Conservation (phyloP, 177 flowering plant genomes). For the Vitis hybrid region DNA sequence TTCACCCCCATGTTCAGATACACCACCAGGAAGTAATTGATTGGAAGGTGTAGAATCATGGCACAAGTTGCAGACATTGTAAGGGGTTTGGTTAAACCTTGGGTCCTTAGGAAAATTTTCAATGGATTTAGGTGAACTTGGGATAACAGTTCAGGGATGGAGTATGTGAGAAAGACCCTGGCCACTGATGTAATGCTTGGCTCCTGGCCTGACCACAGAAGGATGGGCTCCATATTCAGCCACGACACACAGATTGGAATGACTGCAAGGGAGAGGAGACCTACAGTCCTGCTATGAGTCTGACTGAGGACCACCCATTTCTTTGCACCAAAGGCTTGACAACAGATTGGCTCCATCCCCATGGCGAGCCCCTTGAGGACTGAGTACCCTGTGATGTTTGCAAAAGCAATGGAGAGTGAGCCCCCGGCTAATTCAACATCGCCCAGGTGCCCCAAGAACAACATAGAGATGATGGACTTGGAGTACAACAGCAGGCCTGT, state of each 20-base stretch:
- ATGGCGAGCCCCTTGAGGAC: conserved; percentile 46
- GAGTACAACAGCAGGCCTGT: conserved; percentile 37
- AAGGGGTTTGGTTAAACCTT: conserved; percentile 37
- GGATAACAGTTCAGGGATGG: conserved; percentile 49
- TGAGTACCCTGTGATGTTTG: conserved; percentile 53
- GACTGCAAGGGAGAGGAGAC: conserved; percentile 30
- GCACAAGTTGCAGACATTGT: conserved; percentile 27
- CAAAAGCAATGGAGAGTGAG: conserved; percentile 42
- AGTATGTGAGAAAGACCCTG: conserved; percentile 26
- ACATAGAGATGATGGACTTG: conserved; percentile 41
- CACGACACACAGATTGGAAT: conserved; percentile 40
- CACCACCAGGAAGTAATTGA: conserved; percentile 41
- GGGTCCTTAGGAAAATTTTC: conserved; percentile 41
- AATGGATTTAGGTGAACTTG: conserved; percentile 48
- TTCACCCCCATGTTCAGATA: conserved; percentile 37
- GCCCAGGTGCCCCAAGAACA: conserved; percentile 47
- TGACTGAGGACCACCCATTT: conserved; percentile 30
- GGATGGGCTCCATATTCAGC: conserved; percentile 42
- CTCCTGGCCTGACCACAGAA: conserved; percentile 37
- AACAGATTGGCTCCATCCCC: conserved; percentile 58
- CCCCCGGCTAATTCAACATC: conserved; percentile 42
- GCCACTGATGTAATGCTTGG: conserved; percentile 31
- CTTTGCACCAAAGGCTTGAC: conserved; percentile 54
- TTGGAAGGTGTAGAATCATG: conserved; percentile 43
- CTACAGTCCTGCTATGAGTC: conserved; percentile 33